A percentile compares a stretch with the other conserved stretches of the same genome.
Evolutionary conservation across 495 filamentous ascomycete species (phyloP).

Genomic region (Pseudevernia furfuracea): DNA sequence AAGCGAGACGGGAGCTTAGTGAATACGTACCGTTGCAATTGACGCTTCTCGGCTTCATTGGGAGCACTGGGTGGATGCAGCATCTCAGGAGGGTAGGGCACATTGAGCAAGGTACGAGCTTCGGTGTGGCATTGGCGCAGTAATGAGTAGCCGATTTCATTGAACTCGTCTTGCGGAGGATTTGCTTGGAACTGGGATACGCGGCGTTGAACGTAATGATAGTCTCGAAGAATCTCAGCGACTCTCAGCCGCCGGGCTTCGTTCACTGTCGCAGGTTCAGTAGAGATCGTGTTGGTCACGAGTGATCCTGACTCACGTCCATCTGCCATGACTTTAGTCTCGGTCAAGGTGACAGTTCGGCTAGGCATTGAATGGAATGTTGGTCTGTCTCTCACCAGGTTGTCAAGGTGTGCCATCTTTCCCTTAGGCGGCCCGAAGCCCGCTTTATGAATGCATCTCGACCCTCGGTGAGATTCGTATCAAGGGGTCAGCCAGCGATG

Average conservation of each 20-base stretch:
- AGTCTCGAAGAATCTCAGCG: constrained; percentile 77
- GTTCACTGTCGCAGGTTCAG: constrained; percentile 54
- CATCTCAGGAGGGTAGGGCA: constrained; percentile 55
- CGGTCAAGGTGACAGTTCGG: constrained; percentile 2
- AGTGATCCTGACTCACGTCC: constrained; percentile 30
- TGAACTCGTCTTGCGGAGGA: constrained; percentile 56
- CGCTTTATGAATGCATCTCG: constrained; percentile 10
- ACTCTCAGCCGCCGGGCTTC: constrained; percentile 73
- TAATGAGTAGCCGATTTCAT: constrained; percentile 69
- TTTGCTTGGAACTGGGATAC: constrained; percentile 62
- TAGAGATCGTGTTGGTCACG: background rate
- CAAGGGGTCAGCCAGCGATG: background rate
- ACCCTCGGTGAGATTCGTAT: background rate
- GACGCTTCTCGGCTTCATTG: constrained; percentile 63
- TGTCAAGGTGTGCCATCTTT: background rate
- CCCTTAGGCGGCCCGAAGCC: background rate
- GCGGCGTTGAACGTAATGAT: constrained; percentile 71
- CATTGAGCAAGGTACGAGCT: constrained; percentile 64
- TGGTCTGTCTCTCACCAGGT: constrained; percentile 4
- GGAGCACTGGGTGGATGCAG: constrained; percentile 45
- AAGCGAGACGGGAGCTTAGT: background rate
- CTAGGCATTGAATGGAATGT: constrained; percentile 5
- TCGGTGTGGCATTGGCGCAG: constrained; percentile 68
- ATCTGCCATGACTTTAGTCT: constrained; percentile 48
- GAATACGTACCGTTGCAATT: constrained; percentile 61